phyloP scores from a whole-genome alignment of 2,329 filamentous ascomycete species.

The Myotisia sp. region DNA sequence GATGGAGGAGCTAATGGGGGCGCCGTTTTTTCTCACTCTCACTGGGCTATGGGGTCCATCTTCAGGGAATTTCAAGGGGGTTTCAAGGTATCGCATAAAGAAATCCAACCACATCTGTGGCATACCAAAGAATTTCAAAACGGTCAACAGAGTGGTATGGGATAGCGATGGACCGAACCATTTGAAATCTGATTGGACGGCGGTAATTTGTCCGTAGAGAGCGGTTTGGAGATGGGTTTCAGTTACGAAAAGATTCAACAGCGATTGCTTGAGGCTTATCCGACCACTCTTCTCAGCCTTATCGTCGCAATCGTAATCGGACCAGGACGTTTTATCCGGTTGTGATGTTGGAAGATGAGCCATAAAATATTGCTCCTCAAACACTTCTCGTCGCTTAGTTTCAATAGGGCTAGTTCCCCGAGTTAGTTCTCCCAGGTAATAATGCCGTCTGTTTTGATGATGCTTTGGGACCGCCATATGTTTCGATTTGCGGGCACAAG shows the following conservation, averaged over 20 bases:
- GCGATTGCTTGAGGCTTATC: conserved; percentile 39
- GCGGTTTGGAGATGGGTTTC: conserved; percentile 40
- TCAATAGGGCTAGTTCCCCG: conserved; percentile 18
- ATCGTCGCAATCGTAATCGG: conserved; percentile 28
- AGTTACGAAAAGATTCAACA: conserved; percentile 43
- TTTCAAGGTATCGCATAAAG: conserved; percentile 45
- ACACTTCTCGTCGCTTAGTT: conserved; percentile 23
- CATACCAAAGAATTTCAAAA: conserved; percentile 47
- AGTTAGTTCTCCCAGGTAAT: conserved; percentile 26
- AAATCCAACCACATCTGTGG: conserved; percentile 43
- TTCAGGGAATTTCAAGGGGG: conserved; percentile 44
- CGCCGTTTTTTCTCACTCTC: conserved; percentile 40
- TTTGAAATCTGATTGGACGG: conserved; percentile 44
- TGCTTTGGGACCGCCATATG: conserved; percentile 22
- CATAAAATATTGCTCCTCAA: conserved; percentile 39
- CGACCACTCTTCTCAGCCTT: conserved; percentile 18
- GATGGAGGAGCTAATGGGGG: conserved; percentile 46
- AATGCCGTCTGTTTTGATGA: conserved; percentile 31
- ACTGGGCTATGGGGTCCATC: conserved; percentile 35
- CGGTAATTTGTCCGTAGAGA: conserved; percentile 37
- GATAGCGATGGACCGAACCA: conserved; percentile 45
- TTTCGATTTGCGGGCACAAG: conserved; percentile 29
- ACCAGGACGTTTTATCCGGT: conserved; percentile 24
- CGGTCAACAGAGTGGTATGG: conserved; percentile 44
- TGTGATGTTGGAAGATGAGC: conserved; percentile 37